Evolutionary conservation across 2,329 filamentous ascomycete genomes (phyloP).

Genomic region (Hypoxylon sp.): DNA sequence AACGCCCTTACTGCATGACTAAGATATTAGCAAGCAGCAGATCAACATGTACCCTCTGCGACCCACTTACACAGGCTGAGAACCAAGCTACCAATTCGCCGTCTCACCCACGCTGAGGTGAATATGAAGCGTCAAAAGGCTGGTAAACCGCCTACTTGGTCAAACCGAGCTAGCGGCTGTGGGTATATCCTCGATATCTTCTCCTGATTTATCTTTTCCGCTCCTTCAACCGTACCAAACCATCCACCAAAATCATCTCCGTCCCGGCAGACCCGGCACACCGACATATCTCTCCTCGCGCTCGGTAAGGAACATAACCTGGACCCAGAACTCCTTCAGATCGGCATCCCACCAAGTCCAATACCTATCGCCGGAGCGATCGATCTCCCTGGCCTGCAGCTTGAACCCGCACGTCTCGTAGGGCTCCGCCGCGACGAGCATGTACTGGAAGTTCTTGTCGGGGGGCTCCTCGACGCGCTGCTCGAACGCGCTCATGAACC

Average conservation of each 20-base stretch:
- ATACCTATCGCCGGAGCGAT: slow-evolving; percentile 87
- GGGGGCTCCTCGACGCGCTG: slow-evolving; percentile 93
- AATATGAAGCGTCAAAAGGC: too few species aligned
- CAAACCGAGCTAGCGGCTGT: too few species aligned
- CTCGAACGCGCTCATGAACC: slow-evolving; percentile 98
- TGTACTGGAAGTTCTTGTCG: slow-evolving; percentile 94
- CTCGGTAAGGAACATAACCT: slow-evolving; percentile 98
- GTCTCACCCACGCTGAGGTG: not conserved
- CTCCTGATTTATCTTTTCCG: too few species aligned
- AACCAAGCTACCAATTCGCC: not conserved
- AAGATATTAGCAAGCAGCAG: slow-evolving; percentile 23
- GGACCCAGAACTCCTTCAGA: slow-evolving; percentile 96
- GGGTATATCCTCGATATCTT: too few species aligned
- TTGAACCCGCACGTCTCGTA: slow-evolving; percentile 99
- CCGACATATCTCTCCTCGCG: slow-evolving; percentile 89
- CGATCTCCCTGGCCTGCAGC: slow-evolving; percentile 92
- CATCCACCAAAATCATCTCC: slow-evolving; percentile 55
- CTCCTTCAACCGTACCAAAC: not conserved
- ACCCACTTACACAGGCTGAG: slow-evolving; percentile 26
- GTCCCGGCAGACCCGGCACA: slow-evolving; percentile 71
- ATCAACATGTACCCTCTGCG: not conserved
- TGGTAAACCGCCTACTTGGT: too few species aligned
- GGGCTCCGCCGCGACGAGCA: slow-evolving; percentile 94
- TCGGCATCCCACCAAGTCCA: slow-evolving; percentile 98
- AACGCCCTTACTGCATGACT: slow-evolving; percentile 4